Base-by-base conservation (phyloP, 331 rosid species). In the Erythrophleum ivorense region DNA sequence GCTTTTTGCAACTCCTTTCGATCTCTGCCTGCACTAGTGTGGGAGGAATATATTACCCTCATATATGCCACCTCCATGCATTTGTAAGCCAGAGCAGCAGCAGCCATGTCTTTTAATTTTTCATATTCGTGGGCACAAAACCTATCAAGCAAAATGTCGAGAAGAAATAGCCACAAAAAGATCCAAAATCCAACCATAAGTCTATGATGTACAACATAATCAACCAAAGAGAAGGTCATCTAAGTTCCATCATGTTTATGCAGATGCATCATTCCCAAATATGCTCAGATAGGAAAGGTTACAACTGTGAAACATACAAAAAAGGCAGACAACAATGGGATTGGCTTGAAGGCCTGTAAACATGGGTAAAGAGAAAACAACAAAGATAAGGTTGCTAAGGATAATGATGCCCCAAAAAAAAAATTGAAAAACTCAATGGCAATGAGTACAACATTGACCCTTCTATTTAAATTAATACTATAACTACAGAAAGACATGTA, bases 41-140 rank as follows among this genome's bases (percentile, higher is more conserved):
- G 77, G 82, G 88, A 91, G 80, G 87, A 88, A 83, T 79, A 88
- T 65, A 91, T 89, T 31, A 91, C 87, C 86, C 94, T 89, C 96
- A 91, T 86, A 85, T 87, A 91, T 77, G 97, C 89, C 80, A 92
- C 96, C 86, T 91, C 97, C 90, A 92, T 80, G 90, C 98, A 94
- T 89, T 92, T 94, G 85, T 87, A 94, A 58, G 96, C 97, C 91
- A 94, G 86, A 79, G 97, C 84, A 80, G 98, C 97, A 31, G 92
- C 86, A 53, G 91, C 96, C 92, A 88, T 88, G 87, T 94, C 97
- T 78, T 81, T 78, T 53, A 83, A 70, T 49, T 64, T 77, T 87
- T 92, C 96, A 58, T 85, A 94, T 86, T 85, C 94, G 41, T 71
- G 85, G 72, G 94, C 97, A 86, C 97, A 94, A 69, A 69, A 69